Conservation (phyloP, 2,329 filamentous ascomycete genomes). For the Fusarium newnesense region DNA sequence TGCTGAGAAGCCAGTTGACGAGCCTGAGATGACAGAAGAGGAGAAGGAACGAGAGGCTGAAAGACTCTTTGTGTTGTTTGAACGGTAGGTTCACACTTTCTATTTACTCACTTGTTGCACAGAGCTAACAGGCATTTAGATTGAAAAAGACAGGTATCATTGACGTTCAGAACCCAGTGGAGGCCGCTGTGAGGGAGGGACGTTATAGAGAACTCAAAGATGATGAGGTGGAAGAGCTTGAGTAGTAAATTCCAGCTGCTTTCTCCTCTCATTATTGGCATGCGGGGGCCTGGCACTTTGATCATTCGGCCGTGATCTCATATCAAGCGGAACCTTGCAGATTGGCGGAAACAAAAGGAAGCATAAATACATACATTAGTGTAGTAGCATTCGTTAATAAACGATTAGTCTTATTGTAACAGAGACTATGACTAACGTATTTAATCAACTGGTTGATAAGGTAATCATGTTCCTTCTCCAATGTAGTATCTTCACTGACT, state of each 20-base stretch:
- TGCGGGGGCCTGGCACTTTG: neutral
- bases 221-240: slow-evolving; percentile 59
- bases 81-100: slow-evolving; percentile 65
- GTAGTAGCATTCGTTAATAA: neutral
- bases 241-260: slow-evolving; percentile 32
- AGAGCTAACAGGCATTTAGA: slow-evolving; percentile 47
- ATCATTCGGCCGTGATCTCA: neutral
- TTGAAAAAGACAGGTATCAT: slow-evolving; percentile 81
- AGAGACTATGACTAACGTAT: neutral
- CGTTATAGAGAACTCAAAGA: slow-evolving; percentile 75
- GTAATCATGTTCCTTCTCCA: neutral
- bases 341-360: slow-evolving; percentile 6
- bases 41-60: slow-evolving; percentile 95
- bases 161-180: slow-evolving; percentile 81
- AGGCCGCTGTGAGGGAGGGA: slow-evolving; percentile 74
- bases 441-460: neutral
- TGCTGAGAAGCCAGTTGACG: slow-evolving; percentile 67
- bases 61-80: slow-evolving; percentile 88
- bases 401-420: neutral
- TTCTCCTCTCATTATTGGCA: neutral
- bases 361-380: neutral
- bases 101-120: neutral
- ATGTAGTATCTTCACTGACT: neutral
- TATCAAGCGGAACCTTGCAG: neutral
- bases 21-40: slow-evolving; percentile 84